Conservation (phyloP, 2,329 filamentous ascomycete species). For the Colletotrichum sp. region DNA sequence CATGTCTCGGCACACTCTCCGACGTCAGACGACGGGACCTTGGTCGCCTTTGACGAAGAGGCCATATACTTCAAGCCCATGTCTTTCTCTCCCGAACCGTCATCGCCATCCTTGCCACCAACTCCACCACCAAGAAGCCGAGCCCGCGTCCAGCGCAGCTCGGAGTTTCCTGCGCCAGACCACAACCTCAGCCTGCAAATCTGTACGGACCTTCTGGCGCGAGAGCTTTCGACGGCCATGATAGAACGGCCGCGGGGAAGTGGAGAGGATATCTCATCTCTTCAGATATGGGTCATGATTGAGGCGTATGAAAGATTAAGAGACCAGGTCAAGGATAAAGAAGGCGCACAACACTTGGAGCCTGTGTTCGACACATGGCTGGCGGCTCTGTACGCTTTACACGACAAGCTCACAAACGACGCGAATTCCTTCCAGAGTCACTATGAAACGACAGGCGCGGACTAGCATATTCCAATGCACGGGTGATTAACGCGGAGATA, state of each 20-base stretch:
- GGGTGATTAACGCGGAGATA: not conserved
- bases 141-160: slow-evolving; percentile 1
- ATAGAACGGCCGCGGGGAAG: slow-evolving; percentile 27
- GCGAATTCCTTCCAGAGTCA: not conserved
- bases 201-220: slow-evolving; percentile 54
- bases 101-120: slow-evolving; percentile 31
- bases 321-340: slow-evolving; percentile 38
- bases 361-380: slow-evolving; percentile 58
- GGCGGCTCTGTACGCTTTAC: slow-evolving; percentile 50
- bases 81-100: slow-evolving; percentile 40
- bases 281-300: slow-evolving; percentile 63
- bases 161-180: not conserved
- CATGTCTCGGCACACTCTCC: slow-evolving; percentile 32
- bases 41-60: slow-evolving; percentile 53
- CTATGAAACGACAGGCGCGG: slow-evolving; percentile 27
- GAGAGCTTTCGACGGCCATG: slow-evolving; percentile 52
- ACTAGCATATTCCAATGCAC: slow-evolving; percentile 19
- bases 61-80: slow-evolving; percentile 51
- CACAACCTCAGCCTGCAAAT: slow-evolving; percentile 53
- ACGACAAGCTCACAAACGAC: slow-evolving; percentile 43
- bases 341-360: slow-evolving; percentile 35
- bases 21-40: slow-evolving; percentile 48
- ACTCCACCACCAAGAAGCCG: slow-evolving; percentile 29
- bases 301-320: slow-evolving; percentile 61
- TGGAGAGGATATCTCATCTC: slow-evolving; percentile 41